These are phyloP conservation scores for Dictyostelium purpureum DNA, from an alignment of 78 protist species.

Conservation along the genomic window DNA sequence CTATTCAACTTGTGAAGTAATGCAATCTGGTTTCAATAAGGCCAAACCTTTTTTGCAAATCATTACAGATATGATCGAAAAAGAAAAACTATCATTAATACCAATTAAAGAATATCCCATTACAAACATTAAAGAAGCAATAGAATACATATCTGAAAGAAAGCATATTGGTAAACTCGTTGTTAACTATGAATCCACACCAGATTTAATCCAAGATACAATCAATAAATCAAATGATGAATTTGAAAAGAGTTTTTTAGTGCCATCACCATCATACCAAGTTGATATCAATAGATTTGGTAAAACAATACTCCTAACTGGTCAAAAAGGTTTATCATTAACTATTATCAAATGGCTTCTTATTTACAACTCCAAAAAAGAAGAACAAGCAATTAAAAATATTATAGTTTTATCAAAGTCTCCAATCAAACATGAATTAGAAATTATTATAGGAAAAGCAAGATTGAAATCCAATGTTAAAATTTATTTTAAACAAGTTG, in stretches of 20 bases:
- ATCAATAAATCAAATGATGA: neutral
- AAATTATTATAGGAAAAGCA: neutral
- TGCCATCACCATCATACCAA: neutral
- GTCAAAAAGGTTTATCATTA: neutral
- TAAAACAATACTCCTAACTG: neutral
- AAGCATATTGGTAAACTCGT: neutral
- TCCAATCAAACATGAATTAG: conserved; percentile 3
- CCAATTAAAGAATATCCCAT: neutral
- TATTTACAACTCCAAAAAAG: neutral
- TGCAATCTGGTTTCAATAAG: neutral
- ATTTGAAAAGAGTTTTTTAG: neutral
- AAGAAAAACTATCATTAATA: neutral
- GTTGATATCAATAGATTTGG: neutral
- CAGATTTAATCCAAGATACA: neutral
- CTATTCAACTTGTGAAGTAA: neutral
- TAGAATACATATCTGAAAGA: neutral
- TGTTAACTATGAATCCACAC: neutral
- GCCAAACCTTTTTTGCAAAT: neutral
- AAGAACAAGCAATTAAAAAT: neutral
- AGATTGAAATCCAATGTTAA: neutral
- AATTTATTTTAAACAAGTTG: neutral
- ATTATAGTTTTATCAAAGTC: conserved; percentile 1
- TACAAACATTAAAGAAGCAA: neutral
- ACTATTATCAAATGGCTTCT: neutral
- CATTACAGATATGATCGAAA: neutral